These are phyloP conservation scores for Pestalotiopsis sp. DNA, from an alignment of 2,329 filamentous ascomycete genomes.

Conservation along the genomic window DNA sequence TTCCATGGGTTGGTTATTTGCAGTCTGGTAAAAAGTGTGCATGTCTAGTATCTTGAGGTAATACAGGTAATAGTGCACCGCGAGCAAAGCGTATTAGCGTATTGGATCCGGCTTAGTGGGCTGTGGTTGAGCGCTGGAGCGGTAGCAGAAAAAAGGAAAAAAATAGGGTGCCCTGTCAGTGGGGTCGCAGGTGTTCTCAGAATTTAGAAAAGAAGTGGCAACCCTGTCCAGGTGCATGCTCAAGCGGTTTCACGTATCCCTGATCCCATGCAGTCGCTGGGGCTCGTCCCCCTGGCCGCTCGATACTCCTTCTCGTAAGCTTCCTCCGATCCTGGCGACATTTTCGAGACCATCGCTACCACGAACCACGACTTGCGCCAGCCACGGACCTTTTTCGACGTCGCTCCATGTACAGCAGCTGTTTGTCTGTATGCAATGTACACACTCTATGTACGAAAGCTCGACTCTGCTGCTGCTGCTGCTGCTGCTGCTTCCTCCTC, in stretches of 20 bases:
- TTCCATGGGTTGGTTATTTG: neutral
- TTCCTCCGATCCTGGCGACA: slow-evolving; percentile 12
- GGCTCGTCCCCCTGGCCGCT: slow-evolving; percentile 19
- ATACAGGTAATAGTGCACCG: neutral
- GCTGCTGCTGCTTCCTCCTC: neutral
- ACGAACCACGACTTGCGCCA: neutral
- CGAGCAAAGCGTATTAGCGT: neutral
- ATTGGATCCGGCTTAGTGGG: neutral
- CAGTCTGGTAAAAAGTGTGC: neutral
- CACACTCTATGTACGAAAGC: too few species aligned
- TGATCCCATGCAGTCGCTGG: slow-evolving; percentile 30
- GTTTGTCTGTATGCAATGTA: too few species aligned
- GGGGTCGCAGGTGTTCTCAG: slow-evolving; percentile 7
- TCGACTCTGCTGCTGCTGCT: too few species aligned
- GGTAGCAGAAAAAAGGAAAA: neutral
- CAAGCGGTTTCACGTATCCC: slow-evolving; percentile 31
- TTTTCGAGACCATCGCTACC: neutral
- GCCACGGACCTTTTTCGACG: slow-evolving; percentile 1
- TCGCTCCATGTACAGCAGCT: too few species aligned
- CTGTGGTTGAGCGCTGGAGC: neutral
- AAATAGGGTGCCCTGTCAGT: neutral
- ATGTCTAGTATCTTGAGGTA: neutral
- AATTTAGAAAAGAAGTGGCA: slow-evolving; percentile 7
- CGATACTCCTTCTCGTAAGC: slow-evolving; percentile 27
- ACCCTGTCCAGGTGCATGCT: slow-evolving; percentile 21